phyloP scores from a whole-genome alignment of 768 basidiomycete species.

The Boletus subparvulus region DNA sequence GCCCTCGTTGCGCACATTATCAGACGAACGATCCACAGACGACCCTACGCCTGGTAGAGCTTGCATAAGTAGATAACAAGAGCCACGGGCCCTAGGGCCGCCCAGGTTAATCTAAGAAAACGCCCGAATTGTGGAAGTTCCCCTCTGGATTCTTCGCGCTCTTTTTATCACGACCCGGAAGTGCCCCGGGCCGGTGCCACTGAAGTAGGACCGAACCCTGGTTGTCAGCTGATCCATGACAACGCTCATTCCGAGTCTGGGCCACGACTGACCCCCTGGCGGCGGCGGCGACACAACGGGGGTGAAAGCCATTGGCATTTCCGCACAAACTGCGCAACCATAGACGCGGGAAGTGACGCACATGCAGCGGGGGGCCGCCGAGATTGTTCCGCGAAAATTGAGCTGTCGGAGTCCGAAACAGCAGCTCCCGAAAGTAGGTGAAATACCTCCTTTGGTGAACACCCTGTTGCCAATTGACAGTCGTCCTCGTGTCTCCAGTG shows the following conservation, averaged over 20 bases:
- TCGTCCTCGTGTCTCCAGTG: conserved; percentile 3
- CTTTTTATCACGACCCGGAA: neutral
- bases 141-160: neutral
- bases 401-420: neutral
- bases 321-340: neutral
- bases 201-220: neutral
- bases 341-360: neutral
- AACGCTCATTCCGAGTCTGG: neutral
- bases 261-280: neutral
- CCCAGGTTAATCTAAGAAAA: neutral
- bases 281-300: neutral
- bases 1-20: neutral
- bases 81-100: neutral
- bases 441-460: neutral
- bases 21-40: neutral
- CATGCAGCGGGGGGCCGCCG: neutral
- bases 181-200: neutral
- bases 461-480: neutral
- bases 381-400: conserved; percentile 7
- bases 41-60: neutral
- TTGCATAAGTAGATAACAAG: neutral
- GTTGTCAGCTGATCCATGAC: neutral
- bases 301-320: neutral
- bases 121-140: neutral
- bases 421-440: neutral